Evolutionary conservation across 352 stramenopile genomes (phyloP).

Genomic region (Pythium aphanidermatum): DNA sequence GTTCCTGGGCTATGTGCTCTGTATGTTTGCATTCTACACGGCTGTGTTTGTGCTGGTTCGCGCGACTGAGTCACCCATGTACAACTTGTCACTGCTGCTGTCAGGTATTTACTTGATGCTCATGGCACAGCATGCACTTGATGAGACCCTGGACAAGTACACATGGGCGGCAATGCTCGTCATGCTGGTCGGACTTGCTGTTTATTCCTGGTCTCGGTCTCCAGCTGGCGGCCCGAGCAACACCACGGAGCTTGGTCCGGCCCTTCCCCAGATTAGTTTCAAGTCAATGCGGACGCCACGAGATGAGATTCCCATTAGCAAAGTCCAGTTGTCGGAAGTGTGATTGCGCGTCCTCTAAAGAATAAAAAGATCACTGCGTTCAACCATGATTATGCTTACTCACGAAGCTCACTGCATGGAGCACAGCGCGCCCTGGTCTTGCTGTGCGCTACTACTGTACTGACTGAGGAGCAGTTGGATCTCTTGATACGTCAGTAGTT

Average conservation of each 20-base stretch:
- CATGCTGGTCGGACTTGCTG: conserved; percentile 25
- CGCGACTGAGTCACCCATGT: conserved; percentile 22
- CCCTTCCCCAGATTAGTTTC: conserved; percentile 22
- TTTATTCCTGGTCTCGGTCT: conserved; percentile 24
- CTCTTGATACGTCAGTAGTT: not conserved
- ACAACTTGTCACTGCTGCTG: conserved; percentile 31
- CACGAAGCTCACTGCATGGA: not conserved
- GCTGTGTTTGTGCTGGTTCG: conserved; percentile 28
- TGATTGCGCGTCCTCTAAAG: too few relatives aligned
- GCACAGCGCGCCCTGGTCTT: not conserved
- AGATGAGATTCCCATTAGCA: conserved; percentile 14
- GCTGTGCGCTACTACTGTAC: not conserved
- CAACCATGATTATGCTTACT: not conserved
- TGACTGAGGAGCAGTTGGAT: not conserved
- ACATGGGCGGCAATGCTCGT: conserved; percentile 19
- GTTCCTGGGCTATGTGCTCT: conserved; percentile 25
- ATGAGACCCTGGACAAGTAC: conserved; percentile 12
- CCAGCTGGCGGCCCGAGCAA: not conserved
- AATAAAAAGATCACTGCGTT: not conserved
- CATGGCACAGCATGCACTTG: conserved; percentile 22
- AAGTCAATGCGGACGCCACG: conserved; percentile 21
- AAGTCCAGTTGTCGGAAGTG: conserved; percentile 14
- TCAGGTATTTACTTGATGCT: conserved; percentile 36
- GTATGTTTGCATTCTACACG: conserved; percentile 36
- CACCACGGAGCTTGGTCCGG: too few relatives aligned